These are phyloP conservation scores for Aspergillus indologenus DNA, from an alignment of 495 filamentous ascomycete genomes.

Conservation along the genomic window DNA sequence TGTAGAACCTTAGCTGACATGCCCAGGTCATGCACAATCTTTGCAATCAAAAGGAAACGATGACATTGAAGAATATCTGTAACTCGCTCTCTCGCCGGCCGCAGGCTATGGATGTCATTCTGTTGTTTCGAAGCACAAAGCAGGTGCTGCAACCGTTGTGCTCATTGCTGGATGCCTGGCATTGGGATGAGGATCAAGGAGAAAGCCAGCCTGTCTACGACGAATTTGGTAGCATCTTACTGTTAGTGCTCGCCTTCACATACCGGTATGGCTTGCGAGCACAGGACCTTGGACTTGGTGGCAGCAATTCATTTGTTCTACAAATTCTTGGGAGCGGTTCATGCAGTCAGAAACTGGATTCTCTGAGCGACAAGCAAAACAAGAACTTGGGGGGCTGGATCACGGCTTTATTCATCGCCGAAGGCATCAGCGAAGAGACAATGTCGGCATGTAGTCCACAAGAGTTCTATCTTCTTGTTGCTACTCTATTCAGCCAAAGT, in stretches of 20 bases:
- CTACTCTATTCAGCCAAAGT: conserved; percentile 83
- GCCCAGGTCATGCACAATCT: conserved; percentile 69
- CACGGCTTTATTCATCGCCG: conserved; percentile 77
- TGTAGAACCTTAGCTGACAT: conserved; percentile 15
- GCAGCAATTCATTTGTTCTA: conserved; percentile 69
- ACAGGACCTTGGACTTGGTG: conserved; percentile 62
- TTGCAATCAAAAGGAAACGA: conserved; percentile 81
- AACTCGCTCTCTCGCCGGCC: conserved; percentile 75
- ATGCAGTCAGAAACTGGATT: conserved; percentile 57
- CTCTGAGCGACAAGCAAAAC: conserved; percentile 70
- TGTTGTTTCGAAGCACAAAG: conserved; percentile 76
- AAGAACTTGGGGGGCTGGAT: conserved; percentile 82
- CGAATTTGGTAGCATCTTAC: conserved; percentile 86
- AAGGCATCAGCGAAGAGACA: conserved; percentile 81
- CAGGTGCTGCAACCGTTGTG: conserved; percentile 81
- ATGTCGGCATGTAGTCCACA: conserved; percentile 91
- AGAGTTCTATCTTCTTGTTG: conserved; percentile 88
- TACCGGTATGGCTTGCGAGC: conserved; percentile 75
- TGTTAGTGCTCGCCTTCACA: conserved; percentile 77
- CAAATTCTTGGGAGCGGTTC: conserved; percentile 67
- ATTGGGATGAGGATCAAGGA: conserved; percentile 86
- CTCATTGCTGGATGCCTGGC: conserved; percentile 81
- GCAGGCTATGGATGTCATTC: conserved; percentile 74
- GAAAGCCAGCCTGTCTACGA: conserved; percentile 97
- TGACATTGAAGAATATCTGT: conserved; percentile 84